A percentile compares a stretch with the other conserved stretches of the same genome.
phyloP scores from a whole-genome alignment of 306 rosid genomes.

The Arachis hypogaea region DNA sequence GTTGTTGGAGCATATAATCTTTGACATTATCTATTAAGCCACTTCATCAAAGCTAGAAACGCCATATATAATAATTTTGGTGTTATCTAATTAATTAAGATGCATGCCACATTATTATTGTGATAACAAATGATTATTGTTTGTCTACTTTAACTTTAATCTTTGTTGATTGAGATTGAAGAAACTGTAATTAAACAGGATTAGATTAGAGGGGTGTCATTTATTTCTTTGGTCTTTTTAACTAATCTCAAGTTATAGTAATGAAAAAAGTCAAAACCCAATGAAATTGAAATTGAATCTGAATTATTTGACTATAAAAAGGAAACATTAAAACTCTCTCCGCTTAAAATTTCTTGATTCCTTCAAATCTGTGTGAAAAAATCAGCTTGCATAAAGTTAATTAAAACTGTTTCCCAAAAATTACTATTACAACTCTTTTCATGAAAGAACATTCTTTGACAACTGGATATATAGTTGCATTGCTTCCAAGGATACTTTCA shows the following conservation, averaged over 20 bases:
- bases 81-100: slow-evolving; percentile 3
- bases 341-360: too few species aligned
- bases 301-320: too few species aligned
- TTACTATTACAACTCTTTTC: background rate
- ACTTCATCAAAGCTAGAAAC: slow-evolving; percentile 32
- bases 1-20: background rate
- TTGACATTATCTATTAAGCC: slow-evolving; percentile 35
- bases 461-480: background rate
- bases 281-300: too few species aligned
- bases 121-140: slow-evolving; percentile 27
- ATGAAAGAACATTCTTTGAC: background rate
- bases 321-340: too few species aligned
- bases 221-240: background rate
- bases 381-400: too few species aligned
- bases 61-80: slow-evolving; percentile 30
- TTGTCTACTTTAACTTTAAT: slow-evolving; percentile 36
- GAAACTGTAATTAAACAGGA: background rate
- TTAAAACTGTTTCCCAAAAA: too few species aligned
- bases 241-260: background rate
- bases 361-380: too few species aligned
- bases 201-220: background rate
- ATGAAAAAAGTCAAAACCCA: background rate
- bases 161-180: slow-evolving; percentile 3
- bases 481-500: background rate
- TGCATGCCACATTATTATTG: slow-evolving; percentile 20